These are phyloP conservation scores for Kregervanrija delftensis DNA, from an alignment of 805 yeast species.

Conservation along the genomic window DNA sequence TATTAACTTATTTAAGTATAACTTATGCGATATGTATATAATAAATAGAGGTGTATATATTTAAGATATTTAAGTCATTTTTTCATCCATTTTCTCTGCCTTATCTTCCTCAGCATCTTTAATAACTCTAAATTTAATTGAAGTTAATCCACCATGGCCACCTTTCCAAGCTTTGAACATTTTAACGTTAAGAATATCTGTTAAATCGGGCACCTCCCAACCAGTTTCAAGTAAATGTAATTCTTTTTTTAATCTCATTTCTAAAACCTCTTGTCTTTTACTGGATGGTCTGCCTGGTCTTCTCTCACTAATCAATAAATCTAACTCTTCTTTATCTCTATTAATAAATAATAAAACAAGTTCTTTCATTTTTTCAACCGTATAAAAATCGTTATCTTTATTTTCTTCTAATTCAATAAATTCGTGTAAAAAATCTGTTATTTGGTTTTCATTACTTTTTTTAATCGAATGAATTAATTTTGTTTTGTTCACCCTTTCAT, in stretches of 20 bases:
- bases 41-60: background rate
- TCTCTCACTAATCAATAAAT: conserved; percentile 51
- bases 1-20: too few relatives aligned
- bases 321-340: conserved; percentile 72
- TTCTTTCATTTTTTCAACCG: conserved; percentile 50
- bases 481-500: conserved; percentile 55
- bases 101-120: conserved; percentile 15
- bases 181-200: conserved; percentile 51
- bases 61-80: conserved; percentile 3
- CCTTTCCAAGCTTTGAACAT: conserved; percentile 74
- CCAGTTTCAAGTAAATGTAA: conserved; percentile 61
- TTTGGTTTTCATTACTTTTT: conserved; percentile 51
- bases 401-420: conserved; percentile 35
- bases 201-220: conserved; percentile 61
- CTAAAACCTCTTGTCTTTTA: conserved; percentile 59
- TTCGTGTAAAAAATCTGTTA: conserved; percentile 55
- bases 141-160: conserved; percentile 67
- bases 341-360: conserved; percentile 56
- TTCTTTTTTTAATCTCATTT: conserved; percentile 57
- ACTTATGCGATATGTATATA: background rate
- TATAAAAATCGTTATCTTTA: conserved; percentile 35
- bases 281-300: conserved; percentile 86
- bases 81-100: conserved; percentile 1
- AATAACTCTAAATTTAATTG: conserved; percentile 43
- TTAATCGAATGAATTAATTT: conserved; percentile 53